Base-by-base conservation (phyloP, 441 rosid species). In the Eutrema salsugineum region DNA sequence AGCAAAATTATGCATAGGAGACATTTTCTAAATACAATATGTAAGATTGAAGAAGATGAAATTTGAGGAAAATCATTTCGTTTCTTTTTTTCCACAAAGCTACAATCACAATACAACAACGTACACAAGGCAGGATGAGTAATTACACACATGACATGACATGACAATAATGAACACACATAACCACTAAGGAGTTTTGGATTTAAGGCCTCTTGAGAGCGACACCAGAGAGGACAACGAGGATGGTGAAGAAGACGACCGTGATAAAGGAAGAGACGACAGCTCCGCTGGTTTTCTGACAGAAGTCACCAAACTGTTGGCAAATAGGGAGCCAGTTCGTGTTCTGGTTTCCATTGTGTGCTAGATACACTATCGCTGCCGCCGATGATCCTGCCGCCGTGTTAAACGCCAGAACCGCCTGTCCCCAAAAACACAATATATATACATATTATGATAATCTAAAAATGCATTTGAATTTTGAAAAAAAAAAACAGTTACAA, bases 241-340 rank as follows among this genome's bases (percentile, higher is more conserved):
- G 73, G 42, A 83, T 12, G 69, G 76, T 5, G 43, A 89, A 77
- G 40, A 85, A 43, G 16, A 71, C 67, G 2, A 74, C 94, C 1
- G 86, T 59, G 38, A 88, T 11, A 47, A 83, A 83, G n/a, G 92
- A 65, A 0, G 87, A 89, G 68, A 89, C 92, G 62, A 91, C 92
- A 22, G 94, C 87, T 10, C 96, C 92, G 36, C 95, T 89, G n/a
- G 79, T 78, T 73, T 82, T 80, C 80, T 82, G 87, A 83, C 96
- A 89, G 78, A 89, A 91, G 58, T 88, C 88, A 8, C 96, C 97
- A 44, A 78, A 91, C 70, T 91, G 96, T 36, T 82, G 83, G 68
- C 97, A 91, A 35, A 91, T 85, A 1, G 90, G 83, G 2, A 88
- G 79, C 97, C 97, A 91, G 76, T 91, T 89, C 16, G 92, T 78